A percentile compares a stretch with the other conserved stretches of the same genome.
phyloP scores from a whole-genome alignment of 2,329 filamentous ascomycete genomes.

The Trichophaea hybrida region DNA sequence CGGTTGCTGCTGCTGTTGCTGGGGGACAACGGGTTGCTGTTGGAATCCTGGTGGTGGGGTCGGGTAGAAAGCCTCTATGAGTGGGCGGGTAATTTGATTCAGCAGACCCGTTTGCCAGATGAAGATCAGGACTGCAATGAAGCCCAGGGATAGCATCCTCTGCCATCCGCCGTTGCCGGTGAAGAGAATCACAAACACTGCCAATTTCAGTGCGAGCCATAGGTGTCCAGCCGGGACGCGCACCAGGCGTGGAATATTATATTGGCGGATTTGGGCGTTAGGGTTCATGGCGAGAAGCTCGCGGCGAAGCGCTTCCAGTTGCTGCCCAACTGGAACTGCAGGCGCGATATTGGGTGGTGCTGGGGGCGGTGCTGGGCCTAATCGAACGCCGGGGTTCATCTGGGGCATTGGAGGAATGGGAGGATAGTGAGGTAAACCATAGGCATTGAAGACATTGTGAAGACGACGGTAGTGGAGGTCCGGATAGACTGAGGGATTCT shows the following conservation, averaged over 20 bases:
- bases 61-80: slow-evolving; percentile 18
- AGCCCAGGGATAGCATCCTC: slow-evolving; percentile 23
- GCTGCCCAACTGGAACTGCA: background rate
- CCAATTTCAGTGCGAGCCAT: slow-evolving; percentile 23
- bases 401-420: background rate
- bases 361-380: background rate
- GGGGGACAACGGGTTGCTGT: slow-evolving; percentile 7
- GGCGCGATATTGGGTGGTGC: background rate
- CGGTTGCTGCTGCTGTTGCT: background rate
- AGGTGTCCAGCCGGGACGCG: slow-evolving; percentile 14
- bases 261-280: background rate
- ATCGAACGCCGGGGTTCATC: background rate
- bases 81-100: slow-evolving; percentile 11
- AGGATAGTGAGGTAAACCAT: background rate
- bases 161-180: slow-evolving; percentile 23
- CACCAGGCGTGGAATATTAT: background rate
- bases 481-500: no score
- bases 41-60: slow-evolving; percentile 12
- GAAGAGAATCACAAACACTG: slow-evolving; percentile 23
- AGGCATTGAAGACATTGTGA: no score
- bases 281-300: background rate
- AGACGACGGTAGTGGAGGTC: no score
- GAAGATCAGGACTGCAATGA: slow-evolving; percentile 23
- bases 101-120: slow-evolving; percentile 26
- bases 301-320: background rate